Base-by-base conservation (phyloP, 306 rosid species). In the Cicer arietinum region DNA sequence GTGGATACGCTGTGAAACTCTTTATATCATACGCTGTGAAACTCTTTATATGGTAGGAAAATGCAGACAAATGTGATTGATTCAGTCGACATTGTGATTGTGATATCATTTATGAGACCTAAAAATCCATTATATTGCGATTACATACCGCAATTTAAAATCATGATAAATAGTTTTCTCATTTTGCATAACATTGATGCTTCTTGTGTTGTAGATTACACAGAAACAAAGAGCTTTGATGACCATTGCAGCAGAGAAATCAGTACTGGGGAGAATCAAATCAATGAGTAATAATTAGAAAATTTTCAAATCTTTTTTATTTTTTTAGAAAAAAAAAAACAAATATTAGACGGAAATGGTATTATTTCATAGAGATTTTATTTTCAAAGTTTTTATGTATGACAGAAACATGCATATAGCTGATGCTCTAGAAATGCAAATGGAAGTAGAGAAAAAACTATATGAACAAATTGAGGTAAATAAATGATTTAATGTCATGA, bases 391-490 rank as follows among this genome's bases (percentile, higher is more conserved):
- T 54, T 81, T 35, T 25, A 25, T 75, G 65, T 82, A 75, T 73
- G 51, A 43, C 86, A 91, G 91, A 79, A 85, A 85, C 85, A 50
- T 76, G 85, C 84, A 92, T 84, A 88, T 92, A 65, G 82, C 89
- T 69, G 84, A 89, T 74, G 96, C 97, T 73, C 96, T 95, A 48
- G 86, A 92, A 79, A 64, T 95, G 83, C 97, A 94, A 86, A 80
- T 94, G 89, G 90, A 91, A 83, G 97, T 85, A 17, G 92, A 95
- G 56, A 90, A 81, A 68, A 89, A 89, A 78, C 82, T 95, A 25
- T 80, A 86, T 77, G 96, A 92, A 77, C 98, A 95, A 83, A 86
- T 90, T 70, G 97, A 90, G 92, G 99, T 92, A 77, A 17, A 52
- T 69, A 18, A 14, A 77, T 69, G 44, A 52, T 64, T 51, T 69